These are phyloP conservation scores for Cyberlindnera subsufficiens DNA, from an alignment of 805 yeast species.

Conservation along the genomic window DNA sequence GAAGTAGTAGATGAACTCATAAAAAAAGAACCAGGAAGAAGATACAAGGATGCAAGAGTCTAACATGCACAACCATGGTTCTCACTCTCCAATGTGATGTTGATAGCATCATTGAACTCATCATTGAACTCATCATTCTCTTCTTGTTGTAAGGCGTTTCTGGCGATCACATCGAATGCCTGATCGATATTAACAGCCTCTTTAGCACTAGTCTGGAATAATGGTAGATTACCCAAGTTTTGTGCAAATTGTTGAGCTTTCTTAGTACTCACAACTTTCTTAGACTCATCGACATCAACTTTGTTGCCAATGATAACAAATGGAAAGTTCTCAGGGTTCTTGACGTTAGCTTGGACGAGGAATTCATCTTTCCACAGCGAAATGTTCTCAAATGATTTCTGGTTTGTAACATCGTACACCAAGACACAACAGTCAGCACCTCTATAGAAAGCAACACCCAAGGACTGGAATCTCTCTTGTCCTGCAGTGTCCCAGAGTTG, in stretches of 20 bases:
- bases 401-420: conserved; percentile 93
- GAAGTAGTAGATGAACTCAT: too few relatives aligned
- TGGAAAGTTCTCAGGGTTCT: conserved; percentile 93
- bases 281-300: conserved; percentile 88
- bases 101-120: conserved; percentile 94
- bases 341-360: conserved; percentile 85
- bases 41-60: not conserved
- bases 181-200: conserved; percentile 92
- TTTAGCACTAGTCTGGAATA: conserved; percentile 96
- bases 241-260: conserved; percentile 58
- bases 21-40: not conserved
- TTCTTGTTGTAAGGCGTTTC: conserved; percentile 94
- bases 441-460: conserved; percentile 95
- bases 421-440: conserved; percentile 98
- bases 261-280: conserved; percentile 61
- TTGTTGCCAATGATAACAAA: conserved; percentile 94
- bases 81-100: conserved; percentile 87
- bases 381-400: conserved; percentile 84
- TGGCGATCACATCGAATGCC: conserved; percentile 93
- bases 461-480: conserved; percentile 93
- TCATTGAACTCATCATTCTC: conserved; percentile 87
- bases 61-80: conserved; percentile 22
- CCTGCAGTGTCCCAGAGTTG: conserved; percentile 99
- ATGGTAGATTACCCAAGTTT: conserved; percentile 72
- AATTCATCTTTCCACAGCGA: conserved; percentile 95